phyloP scores from a whole-genome alignment of 208 protist genomes.

The Acanthamoeba castellanii region DNA sequence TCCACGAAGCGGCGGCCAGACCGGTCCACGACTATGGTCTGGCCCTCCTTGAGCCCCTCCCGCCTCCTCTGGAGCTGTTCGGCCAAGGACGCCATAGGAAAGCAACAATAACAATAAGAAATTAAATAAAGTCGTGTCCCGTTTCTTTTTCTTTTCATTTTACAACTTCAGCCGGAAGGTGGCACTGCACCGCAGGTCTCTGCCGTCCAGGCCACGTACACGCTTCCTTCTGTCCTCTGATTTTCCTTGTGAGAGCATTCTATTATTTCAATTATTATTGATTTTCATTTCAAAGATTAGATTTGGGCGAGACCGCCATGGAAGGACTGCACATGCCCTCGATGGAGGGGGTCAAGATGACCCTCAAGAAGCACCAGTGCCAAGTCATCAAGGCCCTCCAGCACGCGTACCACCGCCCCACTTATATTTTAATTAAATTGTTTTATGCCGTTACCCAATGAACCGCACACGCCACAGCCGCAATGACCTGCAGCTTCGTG shows the following conservation, averaged over 20 bases:
- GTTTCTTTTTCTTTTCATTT: too few relatives aligned
- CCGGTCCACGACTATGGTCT: conserved; percentile 12
- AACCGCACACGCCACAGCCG: background rate
- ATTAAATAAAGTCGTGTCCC: too few relatives aligned
- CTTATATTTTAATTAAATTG: background rate
- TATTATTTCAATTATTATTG: too few relatives aligned
- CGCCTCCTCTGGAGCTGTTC: background rate
- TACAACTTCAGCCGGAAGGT: too few relatives aligned
- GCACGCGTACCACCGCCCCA: background rate
- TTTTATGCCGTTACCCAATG: background rate
- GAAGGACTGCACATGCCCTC: conserved; percentile 9
- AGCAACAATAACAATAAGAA: background rate
- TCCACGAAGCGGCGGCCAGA: background rate
- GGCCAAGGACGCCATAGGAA: background rate
- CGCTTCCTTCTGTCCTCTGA: too few relatives aligned
- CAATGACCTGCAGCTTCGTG: background rate
- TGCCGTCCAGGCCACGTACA: too few relatives aligned
- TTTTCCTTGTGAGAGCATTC: too few relatives aligned
- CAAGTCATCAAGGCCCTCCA: conserved; percentile 10
- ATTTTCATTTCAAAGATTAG: background rate
- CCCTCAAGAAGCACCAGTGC: conserved; percentile 32
- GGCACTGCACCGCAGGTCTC: too few relatives aligned
- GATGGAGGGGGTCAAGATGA: conserved; percentile 59
- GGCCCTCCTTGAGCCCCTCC: background rate
- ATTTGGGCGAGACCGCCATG: background rate